Evolutionary conservation across 345 rosid species (phyloP).

Genomic region (Melaleuca quinquenervia): DNA sequence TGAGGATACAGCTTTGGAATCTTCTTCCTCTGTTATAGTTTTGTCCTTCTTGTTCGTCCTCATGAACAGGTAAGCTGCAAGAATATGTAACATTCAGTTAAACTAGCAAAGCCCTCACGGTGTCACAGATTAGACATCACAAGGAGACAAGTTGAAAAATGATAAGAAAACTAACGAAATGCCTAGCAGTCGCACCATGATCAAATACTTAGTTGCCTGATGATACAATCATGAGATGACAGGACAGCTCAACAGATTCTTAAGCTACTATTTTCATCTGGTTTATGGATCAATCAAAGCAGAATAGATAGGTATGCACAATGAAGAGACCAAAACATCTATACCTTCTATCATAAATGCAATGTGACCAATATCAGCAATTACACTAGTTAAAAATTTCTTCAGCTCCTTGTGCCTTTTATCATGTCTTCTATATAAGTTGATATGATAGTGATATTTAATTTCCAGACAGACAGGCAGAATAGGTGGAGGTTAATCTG

Average conservation of each 20-base stretch:
- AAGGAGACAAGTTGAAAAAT: not conserved
- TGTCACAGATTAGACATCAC: not conserved
- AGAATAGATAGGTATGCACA: not conserved
- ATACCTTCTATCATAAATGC: not conserved
- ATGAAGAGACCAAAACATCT: not conserved
- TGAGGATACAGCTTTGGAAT: slow-evolving; percentile 3
- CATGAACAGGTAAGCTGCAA: slow-evolving; percentile 15
- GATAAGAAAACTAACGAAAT: not conserved
- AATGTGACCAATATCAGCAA: not conserved
- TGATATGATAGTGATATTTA: not conserved
- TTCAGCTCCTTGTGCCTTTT: not conserved
- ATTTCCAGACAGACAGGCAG: not conserved
- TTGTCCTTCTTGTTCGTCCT: slow-evolving; percentile 37
- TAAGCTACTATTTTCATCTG: not conserved
- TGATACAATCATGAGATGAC: not conserved
- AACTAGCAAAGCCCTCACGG: not conserved
- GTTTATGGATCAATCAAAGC: not conserved
- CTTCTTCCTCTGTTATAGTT: slow-evolving; percentile 26
- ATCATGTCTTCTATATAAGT: not conserved
- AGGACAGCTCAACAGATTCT: not conserved
- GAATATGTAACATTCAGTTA: slow-evolving; percentile 1
- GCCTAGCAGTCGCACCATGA: not conserved
- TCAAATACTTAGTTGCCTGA: not conserved
- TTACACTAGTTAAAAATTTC: not conserved
- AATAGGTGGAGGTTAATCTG: not conserved